phyloP scores from a whole-genome alignment of 352 stramenopile species.

The Globisporangium paddicum region DNA sequence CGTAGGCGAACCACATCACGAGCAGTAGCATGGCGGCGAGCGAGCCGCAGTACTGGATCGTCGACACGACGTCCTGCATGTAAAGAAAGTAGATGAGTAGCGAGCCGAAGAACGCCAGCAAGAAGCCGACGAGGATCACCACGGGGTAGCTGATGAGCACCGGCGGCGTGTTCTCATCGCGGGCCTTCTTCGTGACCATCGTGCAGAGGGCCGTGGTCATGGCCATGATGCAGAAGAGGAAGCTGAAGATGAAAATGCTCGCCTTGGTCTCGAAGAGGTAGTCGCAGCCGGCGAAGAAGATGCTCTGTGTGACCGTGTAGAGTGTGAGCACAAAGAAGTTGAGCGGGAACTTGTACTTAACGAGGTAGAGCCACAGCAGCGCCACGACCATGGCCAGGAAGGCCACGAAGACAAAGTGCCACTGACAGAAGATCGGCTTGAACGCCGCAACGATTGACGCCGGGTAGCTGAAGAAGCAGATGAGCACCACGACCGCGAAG shows the following conservation, averaged over 20 bases:
- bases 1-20: constrained; percentile 81
- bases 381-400: constrained; percentile 48
- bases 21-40: constrained; percentile 54
- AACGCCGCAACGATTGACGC: constrained; percentile 24
- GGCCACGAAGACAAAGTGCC: constrained; percentile 46
- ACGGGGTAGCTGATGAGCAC: constrained; percentile 58
- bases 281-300: constrained; percentile 58
- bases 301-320: constrained; percentile 56
- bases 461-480: constrained; percentile 35
- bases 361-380: constrained; percentile 64
- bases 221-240: constrained; percentile 57
- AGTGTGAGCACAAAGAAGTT: constrained; percentile 60
- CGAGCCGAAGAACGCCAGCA: constrained; percentile 49
- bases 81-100: constrained; percentile 59
- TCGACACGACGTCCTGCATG: constrained; percentile 45
- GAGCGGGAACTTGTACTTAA: constrained; percentile 68
- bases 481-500: constrained; percentile 37
- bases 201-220: constrained; percentile 57
- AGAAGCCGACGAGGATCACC: constrained; percentile 45
- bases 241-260: constrained; percentile 62
- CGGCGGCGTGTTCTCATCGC: constrained; percentile 22
- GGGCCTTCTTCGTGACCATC: constrained; percentile 33
- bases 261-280: constrained; percentile 51
- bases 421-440: constrained; percentile 30
- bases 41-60: constrained; percentile 46